Evolutionary conservation across 1,139 yeast genomes (phyloP), one percentile per base, ranked within the genome.

Genomic region (Sugiyamaella xylanicola): DNA sequence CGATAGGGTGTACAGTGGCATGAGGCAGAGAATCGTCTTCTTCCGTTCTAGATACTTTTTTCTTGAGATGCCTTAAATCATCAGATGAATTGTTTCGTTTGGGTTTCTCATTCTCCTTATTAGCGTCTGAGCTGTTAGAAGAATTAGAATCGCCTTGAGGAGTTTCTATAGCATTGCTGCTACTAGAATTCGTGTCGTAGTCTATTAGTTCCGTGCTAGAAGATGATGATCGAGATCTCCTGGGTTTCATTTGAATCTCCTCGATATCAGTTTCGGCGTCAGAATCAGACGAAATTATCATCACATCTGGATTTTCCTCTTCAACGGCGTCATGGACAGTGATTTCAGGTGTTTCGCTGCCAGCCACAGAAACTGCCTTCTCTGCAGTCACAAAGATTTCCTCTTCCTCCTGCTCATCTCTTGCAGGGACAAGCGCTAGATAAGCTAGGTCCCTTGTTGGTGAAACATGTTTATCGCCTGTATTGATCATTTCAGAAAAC

Each of bases 371-470:
- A 17, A 36, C 15, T 8, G 11, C 13, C n/a, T 17, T 19, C 19
- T 19, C 27, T 4, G 44, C 27, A 22, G 44, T 17, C 7, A 3
- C 8, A 20, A 22, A 8, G n/a, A 5, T 16, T 11, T 25, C 41
- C 8, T 32, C 48, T 5, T 40, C 40, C n/a, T 48, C 52, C 22
- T 42, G 39, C 35, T 59, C 68, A 22, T 56, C 59, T 21, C 59
- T 43, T 2, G 65, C 62, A 8, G 64, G 63, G 15, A 90, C 84
- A 62, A 93, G 86, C 1, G 98, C 93, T 61, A 93, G 76, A 67
- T 87, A 92, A 0, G 97, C 97, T 61, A 93, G 76, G 61, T 90
- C 96, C 62, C 84, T 85, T 32, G 84, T 82, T 0, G 99, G 99
- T 4, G 85, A 81, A 3, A 93, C 90, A 64, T 87, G 85, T 56